Evolutionary conservation across 1,139 yeast species (phyloP), one percentile per base, ranked within the genome.

Genomic region (Protomyces gravidus): DNA sequence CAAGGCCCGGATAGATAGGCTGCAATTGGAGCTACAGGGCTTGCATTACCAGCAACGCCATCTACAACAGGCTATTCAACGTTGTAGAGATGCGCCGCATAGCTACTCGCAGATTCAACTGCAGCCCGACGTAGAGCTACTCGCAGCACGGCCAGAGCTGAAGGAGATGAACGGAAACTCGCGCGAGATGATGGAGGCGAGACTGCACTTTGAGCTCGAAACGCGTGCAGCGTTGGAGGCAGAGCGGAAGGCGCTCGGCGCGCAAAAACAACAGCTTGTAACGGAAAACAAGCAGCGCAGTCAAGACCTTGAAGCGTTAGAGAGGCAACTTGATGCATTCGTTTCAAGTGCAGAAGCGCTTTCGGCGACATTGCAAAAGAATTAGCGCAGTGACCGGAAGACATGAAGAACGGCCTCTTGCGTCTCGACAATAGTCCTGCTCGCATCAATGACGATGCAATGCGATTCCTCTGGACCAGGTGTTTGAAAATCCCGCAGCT

Each of bases 41-140:
- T 66, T 71, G 19, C 59, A 67, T 26, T 71, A 72, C 60, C 69
- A 71, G 60, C 74, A 71, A 50, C 65, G 68, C 55, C 71, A 71
- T 59, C 63, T 72, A 40, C 63, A 65, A 36, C 63, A 64, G 17
- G 72, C 70, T 52, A 71, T 72, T 19, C 70, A 67, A 21, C 58
- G 63, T 36, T 68, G 73, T 52, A 63, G 63, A 23, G 67, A 65
- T 27, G 69, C 68, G 36, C 63, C 63, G 45, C 67, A 71, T 15
- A 60, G 62, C 30, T 71, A 68, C 39, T 67, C 67, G 6, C 55
- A 55, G n/a, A 55, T 72, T 7, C 70, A 70, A n/a, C 61, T 72
- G 55, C 66, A 72, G 1, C 32, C 66, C 48, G 73, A 68, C 9
- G 69, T 68, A 59, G 71, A 69, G 57, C 52, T 65, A 39, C 17